Evolutionary conservation across 805 yeast species (phyloP).

Genomic region (Yamadazyma endophytica): DNA sequence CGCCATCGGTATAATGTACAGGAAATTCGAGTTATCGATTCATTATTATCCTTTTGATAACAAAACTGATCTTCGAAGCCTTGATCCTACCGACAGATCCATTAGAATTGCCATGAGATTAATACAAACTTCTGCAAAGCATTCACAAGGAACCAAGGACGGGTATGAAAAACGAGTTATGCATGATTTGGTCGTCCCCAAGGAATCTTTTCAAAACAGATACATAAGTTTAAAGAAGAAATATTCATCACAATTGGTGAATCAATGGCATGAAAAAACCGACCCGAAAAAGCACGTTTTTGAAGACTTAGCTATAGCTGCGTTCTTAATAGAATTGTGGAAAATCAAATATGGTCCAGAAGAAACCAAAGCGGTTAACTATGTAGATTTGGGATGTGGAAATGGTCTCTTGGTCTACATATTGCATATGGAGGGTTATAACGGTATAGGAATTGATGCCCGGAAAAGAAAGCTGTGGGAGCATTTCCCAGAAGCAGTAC

Average conservation of each 20-base stretch:
- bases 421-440: slow-evolving; percentile 71
- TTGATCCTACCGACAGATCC: slow-evolving; percentile 54
- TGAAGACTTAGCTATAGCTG: slow-evolving; percentile 94
- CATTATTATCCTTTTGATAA: slow-evolving; percentile 66
- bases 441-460: slow-evolving; percentile 86
- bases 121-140: slow-evolving; percentile 75
- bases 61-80: slow-evolving; percentile 18
- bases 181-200: slow-evolving; percentile 83
- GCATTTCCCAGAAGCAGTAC: slow-evolving; percentile 64
- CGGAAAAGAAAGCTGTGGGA: slow-evolving; percentile 86
- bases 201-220: slow-evolving; percentile 76
- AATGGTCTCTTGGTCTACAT: slow-evolving; percentile 83
- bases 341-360: slow-evolving; percentile 35
- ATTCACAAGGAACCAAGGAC: slow-evolving; percentile 74
- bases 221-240: slow-evolving; percentile 78
- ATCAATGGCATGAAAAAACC: slow-evolving; percentile 87
- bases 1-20: slow-evolving; percentile 68
- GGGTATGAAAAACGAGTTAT: slow-evolving; percentile 87
- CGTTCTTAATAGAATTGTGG: slow-evolving; percentile 90
- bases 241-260: slow-evolving; percentile 71
- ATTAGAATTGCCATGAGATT: slow-evolving; percentile 79
- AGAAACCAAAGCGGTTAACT: slow-evolving; percentile 48
- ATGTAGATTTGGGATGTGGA: slow-evolving; percentile 92
- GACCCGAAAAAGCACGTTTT: slow-evolving; percentile 95
- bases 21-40: slow-evolving; percentile 50